Conservation (phyloP, 2,329 filamentous ascomycete species). For the Epicoccum sorghinum region DNA sequence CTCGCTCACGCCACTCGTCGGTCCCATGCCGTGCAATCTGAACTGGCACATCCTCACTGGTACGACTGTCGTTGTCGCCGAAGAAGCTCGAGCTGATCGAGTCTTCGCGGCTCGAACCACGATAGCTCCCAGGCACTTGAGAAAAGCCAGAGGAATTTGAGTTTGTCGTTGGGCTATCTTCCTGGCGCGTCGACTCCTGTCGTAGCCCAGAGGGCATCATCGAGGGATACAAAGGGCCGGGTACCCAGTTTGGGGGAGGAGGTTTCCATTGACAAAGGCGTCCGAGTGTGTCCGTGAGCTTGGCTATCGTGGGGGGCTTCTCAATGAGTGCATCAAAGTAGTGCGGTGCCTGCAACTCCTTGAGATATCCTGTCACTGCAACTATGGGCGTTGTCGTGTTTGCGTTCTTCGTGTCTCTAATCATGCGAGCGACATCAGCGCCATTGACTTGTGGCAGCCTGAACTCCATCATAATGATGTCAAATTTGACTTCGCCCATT, state of each 20-base stretch:
- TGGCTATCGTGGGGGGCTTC: constrained; percentile 92
- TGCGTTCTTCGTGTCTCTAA: constrained; percentile 92
- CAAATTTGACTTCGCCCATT: constrained; percentile 96
- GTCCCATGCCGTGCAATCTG: constrained; percentile 74
- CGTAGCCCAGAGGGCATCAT: constrained; percentile 68
- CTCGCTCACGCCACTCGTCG: constrained; percentile 76
- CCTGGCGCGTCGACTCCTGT: constrained; percentile 66
- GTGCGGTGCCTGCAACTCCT: constrained; percentile 91
- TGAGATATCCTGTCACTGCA: constrained; percentile 96
- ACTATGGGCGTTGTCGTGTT: constrained; percentile 96
- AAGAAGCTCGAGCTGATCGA: constrained; percentile 89
- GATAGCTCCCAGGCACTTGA: constrained; percentile 73
- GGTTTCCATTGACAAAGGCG: constrained; percentile 93
- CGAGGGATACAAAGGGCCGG: constrained; percentile 39
- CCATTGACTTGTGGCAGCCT: constrained; percentile 94
- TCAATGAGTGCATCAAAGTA: constrained; percentile 96
- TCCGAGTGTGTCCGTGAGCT: constrained; percentile 85
- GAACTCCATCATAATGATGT: constrained; percentile 98
- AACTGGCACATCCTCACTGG: constrained; percentile 75
- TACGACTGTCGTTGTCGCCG: constrained; percentile 81
- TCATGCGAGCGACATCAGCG: constrained; percentile 95
- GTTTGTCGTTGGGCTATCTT: constrained; percentile 84
- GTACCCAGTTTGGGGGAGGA: constrained; percentile 65
- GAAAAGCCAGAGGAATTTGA: constrained; percentile 70
- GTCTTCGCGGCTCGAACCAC: constrained; percentile 81